Evolutionary conservation across 2,329 filamentous ascomycete genomes (phyloP), one percentile per base, ranked within the genome.

Genomic region (Neurospora sp.): DNA sequence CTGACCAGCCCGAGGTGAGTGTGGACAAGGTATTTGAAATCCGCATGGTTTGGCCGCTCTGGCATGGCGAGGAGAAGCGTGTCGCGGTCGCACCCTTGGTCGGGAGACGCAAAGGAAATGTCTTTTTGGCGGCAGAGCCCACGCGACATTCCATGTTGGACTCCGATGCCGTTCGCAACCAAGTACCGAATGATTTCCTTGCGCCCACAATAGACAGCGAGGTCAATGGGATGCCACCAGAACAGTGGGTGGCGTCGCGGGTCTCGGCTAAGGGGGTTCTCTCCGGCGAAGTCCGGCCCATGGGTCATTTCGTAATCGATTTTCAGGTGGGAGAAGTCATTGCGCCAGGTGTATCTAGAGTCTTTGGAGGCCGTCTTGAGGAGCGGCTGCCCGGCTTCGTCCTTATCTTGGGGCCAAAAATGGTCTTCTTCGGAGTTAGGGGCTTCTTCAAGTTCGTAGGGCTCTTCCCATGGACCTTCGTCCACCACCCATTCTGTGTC

Each of bases 181-280:
- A 69, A 23, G 28, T 46, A 69, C 40, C n/a, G 40, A 6, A 69
- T 36, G 17, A 52, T 19, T 4, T 67, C 39, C n/a, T 8, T 46
- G 19, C 11, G 68, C 28, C 68, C 68, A 33, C 38, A 67, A 38
- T 15, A 33, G 6, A 66, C 68, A 8, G 68, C 68, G 28, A 67
- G 23, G 37, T 69, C 68, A n/a, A 69, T 28, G 41, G 57, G 67
- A 28, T 46, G 67, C 66, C 66, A 70, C 69, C 69, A 70, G 17
- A 43, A 70, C 43, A 38, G 37, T 19, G 68, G 43, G 23, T 33
- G 12, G 12, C 2, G 23, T 33, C 23, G 52, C 12, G 6, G 6
- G 12, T 10, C 12, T 10, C 3, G 12, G 52, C 1, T 4, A 62
- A 57, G 10, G 19, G 23, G 19, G 6, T 57, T 28, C n/a, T 46